These are phyloP conservation scores for Amylocystis lapponica DNA, from an alignment of 768 basidiomycete species.

Conservation along the genomic window DNA sequence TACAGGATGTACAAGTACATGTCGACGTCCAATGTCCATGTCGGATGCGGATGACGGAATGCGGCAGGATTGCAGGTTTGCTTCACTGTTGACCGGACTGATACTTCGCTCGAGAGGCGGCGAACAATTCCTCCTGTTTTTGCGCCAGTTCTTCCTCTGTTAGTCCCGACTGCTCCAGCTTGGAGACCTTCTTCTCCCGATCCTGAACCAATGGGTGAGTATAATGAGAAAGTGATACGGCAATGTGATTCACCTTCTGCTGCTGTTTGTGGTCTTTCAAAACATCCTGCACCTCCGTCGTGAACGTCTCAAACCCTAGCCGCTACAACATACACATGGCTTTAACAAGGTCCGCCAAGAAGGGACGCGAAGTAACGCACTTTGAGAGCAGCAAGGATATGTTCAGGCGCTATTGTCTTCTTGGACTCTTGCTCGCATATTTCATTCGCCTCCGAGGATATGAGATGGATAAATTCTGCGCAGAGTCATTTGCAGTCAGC, in stretches of 20 bases:
- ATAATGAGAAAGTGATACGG: background rate
- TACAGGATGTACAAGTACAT: constrained; percentile 15
- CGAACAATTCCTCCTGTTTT: constrained; percentile 89
- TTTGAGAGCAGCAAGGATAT: constrained; percentile 88
- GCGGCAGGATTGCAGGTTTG: background rate
- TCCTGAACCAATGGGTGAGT: constrained; percentile 44
- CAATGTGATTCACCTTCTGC: constrained; percentile 63
- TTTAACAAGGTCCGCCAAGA: background rate
- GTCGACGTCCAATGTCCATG: constrained; percentile 13
- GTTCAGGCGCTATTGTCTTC: constrained; percentile 98
- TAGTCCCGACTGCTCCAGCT: constrained; percentile 82
- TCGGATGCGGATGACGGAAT: background rate
- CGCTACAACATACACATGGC: too few relatives aligned
- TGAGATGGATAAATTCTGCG: constrained; percentile 94
- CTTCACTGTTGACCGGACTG: constrained; percentile 52
- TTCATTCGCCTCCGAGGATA: constrained; percentile 96
- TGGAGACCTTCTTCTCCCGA: constrained; percentile 88
- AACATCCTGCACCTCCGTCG: constrained; percentile 85
- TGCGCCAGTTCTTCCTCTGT: constrained; percentile 86
- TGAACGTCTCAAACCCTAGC: constrained; percentile 90
- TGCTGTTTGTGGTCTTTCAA: constrained; percentile 95
- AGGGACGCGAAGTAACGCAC: constrained; percentile 34
- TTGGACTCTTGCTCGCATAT: constrained; percentile 97
- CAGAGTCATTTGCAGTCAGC: too few relatives aligned
- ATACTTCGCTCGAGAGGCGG: constrained; percentile 81